Evolutionary conservation across 208 protist species (phyloP), one percentile per base, ranked within the genome.

Genomic region (Acanthamoeba castellanii): DNA sequence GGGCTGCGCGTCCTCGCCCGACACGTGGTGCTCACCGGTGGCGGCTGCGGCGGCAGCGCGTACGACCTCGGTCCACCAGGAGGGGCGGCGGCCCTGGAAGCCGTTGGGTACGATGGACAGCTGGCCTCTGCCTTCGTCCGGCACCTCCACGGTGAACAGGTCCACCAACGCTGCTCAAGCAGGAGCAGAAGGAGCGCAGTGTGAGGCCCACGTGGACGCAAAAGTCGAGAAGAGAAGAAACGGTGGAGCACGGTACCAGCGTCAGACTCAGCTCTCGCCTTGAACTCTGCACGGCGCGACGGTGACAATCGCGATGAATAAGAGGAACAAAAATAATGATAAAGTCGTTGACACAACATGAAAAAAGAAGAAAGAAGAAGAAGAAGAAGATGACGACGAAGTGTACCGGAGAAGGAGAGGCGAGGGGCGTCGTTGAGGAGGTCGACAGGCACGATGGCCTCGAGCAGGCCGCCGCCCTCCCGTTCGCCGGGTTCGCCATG

Each of bases 401-500:
- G 42, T 50, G 70, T 82, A 82, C 74, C 74, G 16, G 34, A 0
- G 74, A 82, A 82, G 37, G 74, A 82, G 32, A 82, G 42, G 14
- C 70, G 70, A 8, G 30, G 32, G 0, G 18, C n/a, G 70, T 82
- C 37, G 9, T 82, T 0, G 5, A 52, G 7, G 42, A 82, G 74
- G 25, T 82, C 74, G n/a, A 18, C 42, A 18, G 74, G 74, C 34
- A 82, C 74, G 74, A 82, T 27, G 22, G 74, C 30, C 14, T 50
- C 74, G 74, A 82, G 74, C 42, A 82, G 9, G 42, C 37, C 37
- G 32, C 74, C 74, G 42, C 74, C 74, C 42, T 82, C 74, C 37
- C 42, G 18, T 34, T 50, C 22, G 64, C n/a, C 6, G 57, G 13
- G 57, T 42, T 76, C 74, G 14, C 52, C 22, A 22, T 4, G 9